phyloP scores from a whole-genome alignment of 768 basidiomycete genomes.

The Terana coerulea region DNA sequence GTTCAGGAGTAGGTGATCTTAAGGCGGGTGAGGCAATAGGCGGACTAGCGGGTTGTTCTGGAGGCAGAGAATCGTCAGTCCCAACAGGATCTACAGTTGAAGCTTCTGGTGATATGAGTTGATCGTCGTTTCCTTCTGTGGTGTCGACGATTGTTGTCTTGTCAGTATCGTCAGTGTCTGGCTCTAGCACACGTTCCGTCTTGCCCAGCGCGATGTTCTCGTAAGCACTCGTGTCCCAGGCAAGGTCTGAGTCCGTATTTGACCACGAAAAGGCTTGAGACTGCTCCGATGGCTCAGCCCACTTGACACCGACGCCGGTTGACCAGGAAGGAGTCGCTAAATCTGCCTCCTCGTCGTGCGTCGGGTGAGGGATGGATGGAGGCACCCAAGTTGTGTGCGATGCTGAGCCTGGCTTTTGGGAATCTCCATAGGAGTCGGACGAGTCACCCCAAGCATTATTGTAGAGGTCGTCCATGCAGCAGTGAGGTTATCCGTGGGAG shows the following conservation, averaged over 20 bases:
- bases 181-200: too few species aligned
- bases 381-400: conserved; percentile 11
- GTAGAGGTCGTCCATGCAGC: conserved; percentile 73
- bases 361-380: conserved; percentile 6
- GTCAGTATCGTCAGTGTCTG: too few species aligned
- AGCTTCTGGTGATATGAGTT: too few species aligned
- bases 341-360: conserved; percentile 47
- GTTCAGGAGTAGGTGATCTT: conserved; percentile 42
- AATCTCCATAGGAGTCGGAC: conserved; percentile 23
- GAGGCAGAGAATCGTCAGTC: too few species aligned
- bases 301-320: conserved; percentile 37
- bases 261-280: conserved; percentile 41
- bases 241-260: conserved; percentile 19
- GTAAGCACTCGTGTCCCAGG: conserved; percentile 36
- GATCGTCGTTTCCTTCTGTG: too few species aligned
- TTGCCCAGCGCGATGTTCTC: conserved; percentile 35
- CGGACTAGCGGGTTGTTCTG: too few species aligned
- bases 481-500: background rate
- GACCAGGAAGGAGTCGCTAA: conserved; percentile 58
- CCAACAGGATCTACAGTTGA: too few species aligned
- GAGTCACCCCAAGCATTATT: conserved; percentile 65
- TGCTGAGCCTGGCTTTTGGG: conserved; percentile 8
- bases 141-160: too few species aligned
- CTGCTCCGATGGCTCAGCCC: conserved; percentile 44
- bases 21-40: conserved; percentile 7